Evolutionary conservation across 2,329 filamentous ascomycete species (phyloP), one percentile per base, ranked within the genome.

Genomic region (Taxawa tesnikishii): DNA sequence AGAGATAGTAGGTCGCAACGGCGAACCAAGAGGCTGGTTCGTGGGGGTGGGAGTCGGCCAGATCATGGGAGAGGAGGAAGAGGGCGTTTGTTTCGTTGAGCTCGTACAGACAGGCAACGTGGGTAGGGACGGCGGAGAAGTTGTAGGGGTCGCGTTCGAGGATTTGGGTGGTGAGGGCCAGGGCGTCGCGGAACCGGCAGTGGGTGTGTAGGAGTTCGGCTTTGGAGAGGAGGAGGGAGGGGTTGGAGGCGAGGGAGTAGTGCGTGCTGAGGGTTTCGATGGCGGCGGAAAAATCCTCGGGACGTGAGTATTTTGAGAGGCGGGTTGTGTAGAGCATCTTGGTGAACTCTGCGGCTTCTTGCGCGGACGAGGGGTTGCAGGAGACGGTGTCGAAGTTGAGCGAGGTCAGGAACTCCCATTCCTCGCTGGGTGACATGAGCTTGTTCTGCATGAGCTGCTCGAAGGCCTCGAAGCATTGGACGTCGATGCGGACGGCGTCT

Each of bases 371-470:
- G 17, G 74, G 70, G 2, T 65, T 60, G 1, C 79, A 70, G 5
- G 67, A 67, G 40, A 96, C 79, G 13, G 79, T 75, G 54, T 93
- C 85, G 52, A 98, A 98, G 58, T 94, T 77, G 14, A 94, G 69
- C 31, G 81, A 83, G 43, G 90, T 79, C 26, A 94, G 68, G 40
- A 94, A 94, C 30, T 78, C 72, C 71, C 88, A 83, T 53, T 94
- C 87, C 56, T 94, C 87, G 21, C 83, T 77, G 0, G 87, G 85
- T 14, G 74, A 74, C 73, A 98, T 81, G 39, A 98, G 68, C 13
- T 83, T 83, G 60, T 98, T 98, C 60, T 85, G 84, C 77, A 96
- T 94, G 34, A 98, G 71, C 62, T 96, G 87, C 47, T 94, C 87
- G 51, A 98, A 96, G 0, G 90, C 90, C 58, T 98, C 90, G 51